Percentiles rank a stretch among this genome's conserved stretches.
These are phyloP conservation scores for Lasiosphaeriaceae sp. DNA, from an alignment of 495 filamentous ascomycete genomes.

Conservation along the genomic window DNA sequence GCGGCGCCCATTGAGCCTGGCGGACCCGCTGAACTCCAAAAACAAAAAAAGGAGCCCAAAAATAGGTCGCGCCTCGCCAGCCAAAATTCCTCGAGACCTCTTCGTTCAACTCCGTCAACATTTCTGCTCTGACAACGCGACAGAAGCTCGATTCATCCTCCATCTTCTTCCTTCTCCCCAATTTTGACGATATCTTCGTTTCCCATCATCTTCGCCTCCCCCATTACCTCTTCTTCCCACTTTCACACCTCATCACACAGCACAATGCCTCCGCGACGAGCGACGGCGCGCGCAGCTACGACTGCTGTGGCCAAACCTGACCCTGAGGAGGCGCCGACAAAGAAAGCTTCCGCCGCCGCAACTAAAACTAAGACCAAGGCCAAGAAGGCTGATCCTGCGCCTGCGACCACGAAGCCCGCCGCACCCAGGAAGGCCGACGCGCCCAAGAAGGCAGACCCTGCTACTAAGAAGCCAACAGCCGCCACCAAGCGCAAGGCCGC, in stretches of 20 bases:
- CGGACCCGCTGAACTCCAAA: neutral
- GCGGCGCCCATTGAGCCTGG: no score
- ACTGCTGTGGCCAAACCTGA: slow-evolving; percentile 6
- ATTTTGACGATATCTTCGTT: no score
- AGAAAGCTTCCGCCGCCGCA: slow-evolving; percentile 7
- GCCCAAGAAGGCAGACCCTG: no score
- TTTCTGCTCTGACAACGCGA: neutral
- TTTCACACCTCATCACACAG: neutral
- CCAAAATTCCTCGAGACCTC: neutral
- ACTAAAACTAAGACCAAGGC: slow-evolving; percentile 14
- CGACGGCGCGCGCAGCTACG: slow-evolving; percentile 13
- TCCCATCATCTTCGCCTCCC: neutral
- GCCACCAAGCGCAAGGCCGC: slow-evolving; percentile 39
- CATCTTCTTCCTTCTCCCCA: no score
- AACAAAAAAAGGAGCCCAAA: neutral
- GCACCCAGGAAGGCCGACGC: neutral
- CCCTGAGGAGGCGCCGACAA: slow-evolving; percentile 23
- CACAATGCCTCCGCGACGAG: slow-evolving; percentile 28
- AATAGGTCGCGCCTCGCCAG: neutral
- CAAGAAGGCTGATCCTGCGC: slow-evolving; percentile 8
- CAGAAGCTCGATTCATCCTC: no score
- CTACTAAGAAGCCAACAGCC: slow-evolving; percentile 31
- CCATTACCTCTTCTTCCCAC: neutral
- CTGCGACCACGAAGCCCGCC: neutral
- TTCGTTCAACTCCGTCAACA: neutral